Base-by-base conservation (phyloP, 768 basidiomycete species). In the Phaeotremella skinneri region DNA sequence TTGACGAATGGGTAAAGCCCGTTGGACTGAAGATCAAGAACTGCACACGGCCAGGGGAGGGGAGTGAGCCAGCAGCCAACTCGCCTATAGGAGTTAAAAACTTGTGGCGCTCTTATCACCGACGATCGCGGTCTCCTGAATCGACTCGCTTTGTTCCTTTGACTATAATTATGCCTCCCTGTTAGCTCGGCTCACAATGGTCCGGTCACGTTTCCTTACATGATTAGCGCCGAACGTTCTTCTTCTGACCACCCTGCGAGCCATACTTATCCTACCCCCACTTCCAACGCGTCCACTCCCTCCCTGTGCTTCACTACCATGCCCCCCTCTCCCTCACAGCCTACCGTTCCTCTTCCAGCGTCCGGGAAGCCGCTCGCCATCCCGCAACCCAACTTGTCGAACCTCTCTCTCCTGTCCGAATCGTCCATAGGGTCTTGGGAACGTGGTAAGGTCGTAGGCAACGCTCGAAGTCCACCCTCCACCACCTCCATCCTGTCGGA, bases 371-470 rank as follows among this genome's bases (percentile, higher is more conserved):
- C 47, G 30, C 62, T 23, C 49, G 45, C 29, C 49, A 41, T 53
- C 49, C 51, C 55, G 4, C 21, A 49, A 27, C 49, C 27, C 4
- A 68, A 69, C 43, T 47, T 68, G 0, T 54, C 61, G 32, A 67
- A 68, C 23, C 61, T 76, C 17, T 66, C 67, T 16, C 55, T 55
- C 17, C 58, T 76, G 27, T 68, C 66, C 23, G 64, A 72, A 53
- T 73, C 75, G 2, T 73, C 72, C 7, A 73, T 69, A 20, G 75
- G 72, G n/a, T 61, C 64, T 29, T 76, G 75, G 75, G 75, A 76
- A 53, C 52, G 69, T 17, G 75, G 75, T 14, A 57, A 67, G 29
- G 56, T 69, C 52, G 39, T 53, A 3, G 59, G 61, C n/a, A 69
- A 66, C 53, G 70, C 73, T 11, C 41, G 70, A 47, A 62, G 62